Evolutionary conservation across 2,329 filamentous ascomycete species (phyloP).

Genomic region (Seiridium cupressi): DNA sequence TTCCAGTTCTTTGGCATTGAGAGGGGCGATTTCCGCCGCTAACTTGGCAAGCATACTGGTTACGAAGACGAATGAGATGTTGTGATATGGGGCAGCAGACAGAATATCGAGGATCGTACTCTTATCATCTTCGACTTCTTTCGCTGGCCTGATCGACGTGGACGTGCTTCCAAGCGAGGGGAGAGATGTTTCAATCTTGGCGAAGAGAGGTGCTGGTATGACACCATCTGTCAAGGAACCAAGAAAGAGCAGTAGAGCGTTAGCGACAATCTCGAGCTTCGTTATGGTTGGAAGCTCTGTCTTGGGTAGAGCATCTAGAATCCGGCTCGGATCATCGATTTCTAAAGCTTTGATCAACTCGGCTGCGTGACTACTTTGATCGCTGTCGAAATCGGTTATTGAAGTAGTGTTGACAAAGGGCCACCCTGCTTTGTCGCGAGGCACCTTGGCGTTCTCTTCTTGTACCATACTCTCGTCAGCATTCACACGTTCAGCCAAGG

Average conservation of each 20-base stretch:
- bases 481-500: conserved; percentile 51
- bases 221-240: conserved; percentile 75
- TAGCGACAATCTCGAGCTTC: conserved; percentile 72
- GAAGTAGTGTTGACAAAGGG: conserved; percentile 43
- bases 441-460: conserved; percentile 48
- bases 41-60: conserved; percentile 68
- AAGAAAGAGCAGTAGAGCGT: conserved; percentile 73
- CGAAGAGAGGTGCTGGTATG: conserved; percentile 69
- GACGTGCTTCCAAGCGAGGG: conserved; percentile 29
- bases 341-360: conserved; percentile 68
- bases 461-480: conserved; percentile 61
- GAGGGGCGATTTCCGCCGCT: conserved; percentile 44
- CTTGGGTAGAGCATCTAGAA: conserved; percentile 58
- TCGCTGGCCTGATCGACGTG: conserved; percentile 11
- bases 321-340: conserved; percentile 49
- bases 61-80: conserved; percentile 86
- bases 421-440: conserved; percentile 55
- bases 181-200: conserved; percentile 60
- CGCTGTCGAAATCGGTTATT: not conserved
- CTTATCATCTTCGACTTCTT: conserved; percentile 42
- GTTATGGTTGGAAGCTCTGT: conserved; percentile 62
- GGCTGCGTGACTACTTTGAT: conserved; percentile 26
- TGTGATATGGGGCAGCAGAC: conserved; percentile 70
- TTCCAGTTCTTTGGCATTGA: conserved; percentile 36
- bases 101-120: conserved; percentile 69